Conservation (phyloP, 768 basidiomycete genomes). For the Paxillus rubicundulus region DNA sequence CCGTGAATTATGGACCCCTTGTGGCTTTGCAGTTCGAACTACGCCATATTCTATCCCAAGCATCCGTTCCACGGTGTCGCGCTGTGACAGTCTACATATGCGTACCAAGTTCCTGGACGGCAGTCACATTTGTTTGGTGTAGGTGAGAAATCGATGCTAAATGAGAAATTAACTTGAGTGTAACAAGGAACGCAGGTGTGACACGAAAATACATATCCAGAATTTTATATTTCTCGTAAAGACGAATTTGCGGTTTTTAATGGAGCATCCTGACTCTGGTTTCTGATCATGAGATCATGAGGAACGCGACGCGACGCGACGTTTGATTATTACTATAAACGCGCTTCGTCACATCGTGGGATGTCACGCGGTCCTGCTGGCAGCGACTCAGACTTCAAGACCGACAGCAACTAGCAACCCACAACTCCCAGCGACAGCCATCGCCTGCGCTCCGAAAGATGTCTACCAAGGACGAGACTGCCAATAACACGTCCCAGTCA, state of each 20-base stretch:
- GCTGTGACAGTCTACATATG: not conserved
- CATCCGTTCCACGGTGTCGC: not conserved
- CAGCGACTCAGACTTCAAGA: no score
- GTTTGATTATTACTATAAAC: conserved; percentile 30
- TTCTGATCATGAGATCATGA: not conserved
- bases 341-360: conserved; percentile 35
- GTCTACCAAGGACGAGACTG: conserved; percentile 1
- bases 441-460: conserved; percentile 1
- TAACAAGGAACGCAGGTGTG: not conserved
- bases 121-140: no score
- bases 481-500: conserved; percentile 1
- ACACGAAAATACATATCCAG: not conserved
- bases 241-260: not conserved
- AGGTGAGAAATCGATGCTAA: no score
- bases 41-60: no score
- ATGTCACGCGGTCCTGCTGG: conserved; percentile 18
- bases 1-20: no score
- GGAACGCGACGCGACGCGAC: conserved; percentile 19
- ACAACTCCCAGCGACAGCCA: conserved; percentile 3
- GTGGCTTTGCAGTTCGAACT: no score
- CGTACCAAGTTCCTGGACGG: no score
- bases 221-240: not conserved
- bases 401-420: conserved; percentile 1
- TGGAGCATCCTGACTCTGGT: no score
- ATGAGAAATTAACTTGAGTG: no score